Evolutionary conservation across 768 basidiomycete genomes (phyloP).

Genomic region (Termitomyces titanicus): DNA sequence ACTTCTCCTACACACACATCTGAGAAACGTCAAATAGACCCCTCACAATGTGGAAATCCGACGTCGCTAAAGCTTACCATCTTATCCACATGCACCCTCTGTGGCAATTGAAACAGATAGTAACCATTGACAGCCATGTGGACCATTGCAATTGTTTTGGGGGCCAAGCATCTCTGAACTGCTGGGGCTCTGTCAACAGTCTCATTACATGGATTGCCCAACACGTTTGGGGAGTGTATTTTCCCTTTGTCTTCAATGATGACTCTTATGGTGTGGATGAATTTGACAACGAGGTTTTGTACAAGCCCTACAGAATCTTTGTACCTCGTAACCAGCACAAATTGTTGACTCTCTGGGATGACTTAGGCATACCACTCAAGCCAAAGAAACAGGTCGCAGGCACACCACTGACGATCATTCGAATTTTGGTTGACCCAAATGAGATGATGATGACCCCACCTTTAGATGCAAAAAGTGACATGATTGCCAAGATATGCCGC

Average conservation of each 20-base stretch:
- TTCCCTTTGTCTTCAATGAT: slow-evolving; percentile 27
- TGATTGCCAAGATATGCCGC: no score
- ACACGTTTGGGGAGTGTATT: slow-evolving; percentile 12
- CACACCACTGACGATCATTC: slow-evolving; percentile 28
- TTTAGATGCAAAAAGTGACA: no score
- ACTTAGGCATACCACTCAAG: slow-evolving; percentile 36
- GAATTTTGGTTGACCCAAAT: slow-evolving; percentile 33
- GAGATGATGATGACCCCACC: slow-evolving; percentile 22
- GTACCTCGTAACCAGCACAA: not conserved
- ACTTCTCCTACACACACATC: slow-evolving; percentile 9
- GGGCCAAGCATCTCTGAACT: slow-evolving; percentile 17
- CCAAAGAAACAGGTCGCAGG: slow-evolving; percentile 36
- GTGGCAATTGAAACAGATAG: slow-evolving; percentile 30
- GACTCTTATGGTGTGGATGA: slow-evolving; percentile 24
- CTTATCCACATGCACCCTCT: slow-evolving; percentile 26
- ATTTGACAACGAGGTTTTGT: slow-evolving; percentile 18
- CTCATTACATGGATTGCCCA: slow-evolving; percentile 33
- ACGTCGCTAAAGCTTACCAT: slow-evolving; percentile 32
- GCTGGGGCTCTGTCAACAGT: slow-evolving; percentile 23
- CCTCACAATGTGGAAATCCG: slow-evolving; percentile 32
- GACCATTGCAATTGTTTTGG: slow-evolving; percentile 32
- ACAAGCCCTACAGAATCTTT: slow-evolving; percentile 21
- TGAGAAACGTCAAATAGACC: slow-evolving; percentile 7
- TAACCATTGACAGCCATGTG: slow-evolving; percentile 26
- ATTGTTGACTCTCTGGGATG: slow-evolving; percentile 17